Evolutionary conservation across 2,329 filamentous ascomycete genomes (phyloP), one percentile per base, ranked within the genome.

Genomic region (Cercospora janseana): DNA sequence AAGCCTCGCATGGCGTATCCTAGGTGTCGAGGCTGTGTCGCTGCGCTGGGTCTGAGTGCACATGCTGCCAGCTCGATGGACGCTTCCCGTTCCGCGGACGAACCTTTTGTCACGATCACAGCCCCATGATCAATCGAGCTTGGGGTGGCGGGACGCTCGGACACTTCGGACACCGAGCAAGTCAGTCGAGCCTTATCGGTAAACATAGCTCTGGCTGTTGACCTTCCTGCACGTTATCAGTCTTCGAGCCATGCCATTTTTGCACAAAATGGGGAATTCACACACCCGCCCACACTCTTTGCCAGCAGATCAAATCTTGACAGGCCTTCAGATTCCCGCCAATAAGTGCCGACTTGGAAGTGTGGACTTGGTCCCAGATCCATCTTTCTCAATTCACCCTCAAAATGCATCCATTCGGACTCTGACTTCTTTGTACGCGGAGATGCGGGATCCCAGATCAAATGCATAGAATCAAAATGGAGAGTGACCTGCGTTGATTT

Each of bases 391-490:
- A 56, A 47, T 35, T 52, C 50, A 18, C 15, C 13, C 5, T 45
- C 27, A 29, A 47, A 56, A 10, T 35, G 21, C n/a, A 50, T 35
- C 50, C 50, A 56, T 9, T 29, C 41, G 38, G 47, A 48, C 10
- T 51, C 42, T 4, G 35, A 31, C n/a, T 41, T 40, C 9, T 40
- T 29, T 10, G 5, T 29, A 3, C 29, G n/a, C 15, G 49, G 54
- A 40, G 42, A 50, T 10, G 41, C 15, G 4, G 46, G 41, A 28
- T 52, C 53, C 21, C 52, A 44, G 4, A 56, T 46, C 6, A 52
- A 23, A 27, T 45, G 50, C 12, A 52, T 53, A 1, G 49, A 52
- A 34, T 52, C 50, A 13, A 56, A 56, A 16, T 56, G 46, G 4
- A 56, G 23, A 1, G 50, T 46, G 8, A 51, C 35, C 23, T 42